Evolutionary conservation across 2,329 filamentous ascomycete species (phyloP).

Genomic region (Botrytis deweyae): DNA sequence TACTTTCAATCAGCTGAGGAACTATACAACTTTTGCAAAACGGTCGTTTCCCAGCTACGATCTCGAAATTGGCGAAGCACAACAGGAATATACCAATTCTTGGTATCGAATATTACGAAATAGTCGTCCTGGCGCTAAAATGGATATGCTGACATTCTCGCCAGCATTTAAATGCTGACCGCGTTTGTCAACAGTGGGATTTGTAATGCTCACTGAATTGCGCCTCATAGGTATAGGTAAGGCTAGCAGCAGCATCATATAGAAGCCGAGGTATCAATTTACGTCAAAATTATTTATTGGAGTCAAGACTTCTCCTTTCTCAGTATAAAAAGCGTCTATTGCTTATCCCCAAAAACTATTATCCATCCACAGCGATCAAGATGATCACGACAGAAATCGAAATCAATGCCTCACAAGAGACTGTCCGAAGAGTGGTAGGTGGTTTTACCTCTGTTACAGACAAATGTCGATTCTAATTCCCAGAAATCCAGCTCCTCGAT

Average conservation of each 20-base stretch:
- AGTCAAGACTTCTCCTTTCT: neutral
- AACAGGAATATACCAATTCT: neutral
- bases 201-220: neutral
- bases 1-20: neutral
- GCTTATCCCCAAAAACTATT: neutral
- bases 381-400: conserved; percentile 11
- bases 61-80: neutral
- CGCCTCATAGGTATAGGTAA: neutral
- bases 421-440: neutral
- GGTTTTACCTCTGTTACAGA: neutral
- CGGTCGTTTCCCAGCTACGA: neutral
- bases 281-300: neutral
- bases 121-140: neutral
- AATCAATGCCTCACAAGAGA: neutral
- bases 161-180: neutral
- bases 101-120: neutral
- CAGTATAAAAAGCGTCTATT: neutral
- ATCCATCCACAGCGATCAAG: neutral
- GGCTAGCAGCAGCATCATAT: neutral
- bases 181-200: neutral
- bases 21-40: neutral
- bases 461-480: neutral
- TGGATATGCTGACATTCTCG: neutral
- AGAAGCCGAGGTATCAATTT: neutral
- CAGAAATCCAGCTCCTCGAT: neutral